phyloP scores from a whole-genome alignment of 2,329 filamentous ascomycete species.

The Pseudocercospora cruenta region DNA sequence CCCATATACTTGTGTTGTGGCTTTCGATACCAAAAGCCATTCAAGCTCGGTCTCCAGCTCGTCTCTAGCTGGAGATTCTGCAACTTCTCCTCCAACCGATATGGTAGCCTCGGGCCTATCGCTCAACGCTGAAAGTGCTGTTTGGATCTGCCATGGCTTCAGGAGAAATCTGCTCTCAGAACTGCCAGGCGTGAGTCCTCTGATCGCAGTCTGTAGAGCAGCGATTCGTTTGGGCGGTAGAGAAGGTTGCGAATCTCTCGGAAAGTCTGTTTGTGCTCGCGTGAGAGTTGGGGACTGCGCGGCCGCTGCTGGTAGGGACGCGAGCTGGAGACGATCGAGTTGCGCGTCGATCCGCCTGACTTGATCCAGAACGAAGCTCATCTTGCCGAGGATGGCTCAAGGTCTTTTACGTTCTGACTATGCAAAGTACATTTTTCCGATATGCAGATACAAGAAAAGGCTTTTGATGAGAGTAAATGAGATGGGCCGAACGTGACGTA shows the following conservation, averaged over 20 bases:
- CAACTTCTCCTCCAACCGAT: constrained; percentile 20
- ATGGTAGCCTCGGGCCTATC: constrained; percentile 19
- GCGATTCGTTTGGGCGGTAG: constrained; percentile 33
- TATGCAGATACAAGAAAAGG: not conserved
- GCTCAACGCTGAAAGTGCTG: constrained; percentile 18
- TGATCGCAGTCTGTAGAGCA: constrained; percentile 38
- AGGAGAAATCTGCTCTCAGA: constrained; percentile 32
- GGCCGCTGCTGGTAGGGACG: constrained; percentile 30
- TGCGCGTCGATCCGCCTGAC: constrained; percentile 61
- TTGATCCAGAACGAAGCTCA: constrained; percentile 50
- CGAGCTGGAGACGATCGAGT: constrained; percentile 61
- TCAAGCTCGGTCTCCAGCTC: constrained; percentile 77
- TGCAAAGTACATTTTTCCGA: not conserved
- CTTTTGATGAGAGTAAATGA: not conserved
- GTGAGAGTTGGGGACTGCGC: not conserved
- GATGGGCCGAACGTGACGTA: not conserved
- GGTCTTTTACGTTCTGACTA: not conserved
- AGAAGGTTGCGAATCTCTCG: constrained; percentile 8
- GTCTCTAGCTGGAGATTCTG: constrained; percentile 16
- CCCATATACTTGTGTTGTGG: constrained; percentile 87
- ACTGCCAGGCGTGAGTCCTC: constrained; percentile 32
- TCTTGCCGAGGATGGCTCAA: constrained; percentile 18
- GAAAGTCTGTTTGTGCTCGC: constrained; percentile 14
- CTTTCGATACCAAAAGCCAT: constrained; percentile 90
- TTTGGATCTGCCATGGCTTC: constrained; percentile 18